Evolutionary conservation across 805 yeast genomes (phyloP).

Genomic region (Lachancea kluyveri): DNA sequence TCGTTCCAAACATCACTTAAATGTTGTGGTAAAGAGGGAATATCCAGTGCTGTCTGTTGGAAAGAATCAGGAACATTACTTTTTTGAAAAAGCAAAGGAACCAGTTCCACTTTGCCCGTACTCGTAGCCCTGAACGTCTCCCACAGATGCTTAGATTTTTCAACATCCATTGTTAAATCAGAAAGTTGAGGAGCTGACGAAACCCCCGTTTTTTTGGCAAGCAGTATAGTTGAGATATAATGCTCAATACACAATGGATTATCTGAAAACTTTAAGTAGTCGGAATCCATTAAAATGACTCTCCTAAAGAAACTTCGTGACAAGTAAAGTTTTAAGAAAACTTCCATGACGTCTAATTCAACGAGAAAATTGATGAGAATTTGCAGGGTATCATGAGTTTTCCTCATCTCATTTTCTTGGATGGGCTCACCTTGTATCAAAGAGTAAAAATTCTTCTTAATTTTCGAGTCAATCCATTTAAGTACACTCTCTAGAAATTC

Average conservation of each 20-base stretch:
- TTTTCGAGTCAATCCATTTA: slow-evolving; percentile 10
- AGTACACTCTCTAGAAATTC: slow-evolving; percentile 14
- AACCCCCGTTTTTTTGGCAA: too few species aligned
- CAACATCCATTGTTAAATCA: too few species aligned
- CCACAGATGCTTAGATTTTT: not conserved
- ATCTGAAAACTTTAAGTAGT: slow-evolving; percentile 3
- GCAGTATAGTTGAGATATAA: slow-evolving; percentile 1
- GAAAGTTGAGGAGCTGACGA: too few species aligned
- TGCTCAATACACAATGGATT: slow-evolving; percentile 4
- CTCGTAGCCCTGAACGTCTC: not conserved
- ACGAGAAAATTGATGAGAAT: slow-evolving; percentile 1
- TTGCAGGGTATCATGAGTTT: not conserved
- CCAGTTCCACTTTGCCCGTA: not conserved
- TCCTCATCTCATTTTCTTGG: not conserved
- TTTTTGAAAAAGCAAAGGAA: slow-evolving; percentile 20
- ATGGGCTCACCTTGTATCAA: not conserved
- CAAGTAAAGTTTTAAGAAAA: slow-evolving; percentile 4
- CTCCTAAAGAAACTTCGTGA: slow-evolving; percentile 5
- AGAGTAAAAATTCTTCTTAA: slow-evolving; percentile 1
- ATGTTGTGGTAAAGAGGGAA: slow-evolving; percentile 13
- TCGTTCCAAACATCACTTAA: slow-evolving; percentile 16
- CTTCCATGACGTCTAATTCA: slow-evolving; percentile 4
- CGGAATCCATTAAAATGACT: slow-evolving; percentile 4
- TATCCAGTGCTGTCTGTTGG: slow-evolving; percentile 5
- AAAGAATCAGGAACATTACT: slow-evolving; percentile 17